Conservation (phyloP, 2,329 filamentous ascomycete species). For the Emericellopsis cladophorae region DNA sequence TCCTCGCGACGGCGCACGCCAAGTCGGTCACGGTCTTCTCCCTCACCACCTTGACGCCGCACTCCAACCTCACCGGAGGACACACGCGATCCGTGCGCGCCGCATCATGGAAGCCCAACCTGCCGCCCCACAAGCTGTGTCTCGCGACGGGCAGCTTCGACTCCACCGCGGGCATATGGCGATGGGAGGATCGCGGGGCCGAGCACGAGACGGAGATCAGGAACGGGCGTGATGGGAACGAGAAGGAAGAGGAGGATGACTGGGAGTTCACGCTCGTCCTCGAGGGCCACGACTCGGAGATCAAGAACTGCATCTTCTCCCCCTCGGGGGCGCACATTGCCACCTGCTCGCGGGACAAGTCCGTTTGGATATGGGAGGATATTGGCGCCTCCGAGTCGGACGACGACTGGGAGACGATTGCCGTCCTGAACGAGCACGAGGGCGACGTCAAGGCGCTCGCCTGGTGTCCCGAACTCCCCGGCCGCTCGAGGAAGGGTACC, state of each 20-base stretch:
- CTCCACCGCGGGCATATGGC: conserved; percentile 78
- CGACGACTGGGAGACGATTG: conserved; percentile 94
- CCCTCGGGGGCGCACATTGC: conserved; percentile 69
- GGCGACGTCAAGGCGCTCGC: conserved; percentile 90
- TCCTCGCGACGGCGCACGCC: conserved; percentile 79
- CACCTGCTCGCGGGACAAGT: conserved; percentile 86
- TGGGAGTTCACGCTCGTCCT: conserved; percentile 90
- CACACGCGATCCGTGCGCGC: conserved; percentile 84
- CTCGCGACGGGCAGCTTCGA: conserved; percentile 92
- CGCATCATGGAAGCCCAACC: conserved; percentile 74
- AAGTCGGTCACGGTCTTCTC: conserved; percentile 87
- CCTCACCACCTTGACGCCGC: conserved; percentile 63
- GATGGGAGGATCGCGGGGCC: conserved; percentile 34
- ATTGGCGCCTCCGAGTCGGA: conserved; percentile 60
- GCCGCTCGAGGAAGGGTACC: conserved; percentile 25
- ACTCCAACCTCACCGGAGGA: conserved; percentile 71
- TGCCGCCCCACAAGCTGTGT: conserved; percentile 51
- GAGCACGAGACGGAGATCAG: conserved; percentile 21
- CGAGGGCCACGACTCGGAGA: conserved; percentile 90
- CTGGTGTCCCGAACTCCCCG: conserved; percentile 67
- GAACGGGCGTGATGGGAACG: conserved; percentile 18
- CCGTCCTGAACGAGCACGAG: conserved; percentile 86
- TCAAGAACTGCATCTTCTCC: conserved; percentile 68
- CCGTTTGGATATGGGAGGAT: conserved; percentile 98
- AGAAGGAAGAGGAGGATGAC: conserved; percentile 57